These are phyloP conservation scores for Tilletia caries DNA, from an alignment of 1,284 basidiomycete genomes.

Conservation along the genomic window DNA sequence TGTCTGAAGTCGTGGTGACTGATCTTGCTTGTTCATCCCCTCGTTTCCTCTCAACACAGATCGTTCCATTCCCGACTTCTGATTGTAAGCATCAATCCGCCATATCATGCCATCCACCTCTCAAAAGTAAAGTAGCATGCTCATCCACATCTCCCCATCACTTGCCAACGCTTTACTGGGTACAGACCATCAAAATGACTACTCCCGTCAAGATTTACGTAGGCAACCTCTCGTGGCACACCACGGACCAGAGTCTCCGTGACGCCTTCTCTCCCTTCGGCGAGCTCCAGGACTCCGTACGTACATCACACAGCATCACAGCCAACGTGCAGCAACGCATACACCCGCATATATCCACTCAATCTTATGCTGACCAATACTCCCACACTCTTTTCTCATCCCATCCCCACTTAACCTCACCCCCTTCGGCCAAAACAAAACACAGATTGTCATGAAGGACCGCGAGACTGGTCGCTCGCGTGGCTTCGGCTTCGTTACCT, in stretches of 20 bases:
- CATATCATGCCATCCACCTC: too few species aligned
- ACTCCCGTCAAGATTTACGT: constrained; percentile 54
- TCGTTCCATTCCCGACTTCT: too few species aligned
- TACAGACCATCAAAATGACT: constrained; percentile 7
- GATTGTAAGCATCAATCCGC: too few species aligned
- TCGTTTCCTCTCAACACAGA: too few species aligned
- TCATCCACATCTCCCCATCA: too few species aligned
- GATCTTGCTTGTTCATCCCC: too few species aligned
- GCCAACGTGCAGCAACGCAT: background rate
- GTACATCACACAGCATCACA: background rate
- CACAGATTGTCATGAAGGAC: constrained; percentile 80
- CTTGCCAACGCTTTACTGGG: too few species aligned
- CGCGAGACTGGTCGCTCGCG: constrained; percentile 89
- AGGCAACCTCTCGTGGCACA: constrained; percentile 54
- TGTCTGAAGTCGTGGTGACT: too few species aligned
- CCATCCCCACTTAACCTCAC: background rate
- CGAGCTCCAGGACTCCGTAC: constrained; percentile 41
- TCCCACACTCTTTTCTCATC: background rate
- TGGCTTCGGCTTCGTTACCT: constrained; percentile 81
- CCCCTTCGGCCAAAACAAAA: too few species aligned
- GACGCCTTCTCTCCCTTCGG: constrained; percentile 51
- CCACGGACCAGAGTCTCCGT: constrained; percentile 52
- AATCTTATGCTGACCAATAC: too few species aligned
- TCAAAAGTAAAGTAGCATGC: too few species aligned
- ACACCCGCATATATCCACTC: background rate